A percentile compares a stretch with the other conserved stretches of the same genome.
phyloP scores from a whole-genome alignment of 768 basidiomycete species.

The Paxillus ammoniavirescens region DNA sequence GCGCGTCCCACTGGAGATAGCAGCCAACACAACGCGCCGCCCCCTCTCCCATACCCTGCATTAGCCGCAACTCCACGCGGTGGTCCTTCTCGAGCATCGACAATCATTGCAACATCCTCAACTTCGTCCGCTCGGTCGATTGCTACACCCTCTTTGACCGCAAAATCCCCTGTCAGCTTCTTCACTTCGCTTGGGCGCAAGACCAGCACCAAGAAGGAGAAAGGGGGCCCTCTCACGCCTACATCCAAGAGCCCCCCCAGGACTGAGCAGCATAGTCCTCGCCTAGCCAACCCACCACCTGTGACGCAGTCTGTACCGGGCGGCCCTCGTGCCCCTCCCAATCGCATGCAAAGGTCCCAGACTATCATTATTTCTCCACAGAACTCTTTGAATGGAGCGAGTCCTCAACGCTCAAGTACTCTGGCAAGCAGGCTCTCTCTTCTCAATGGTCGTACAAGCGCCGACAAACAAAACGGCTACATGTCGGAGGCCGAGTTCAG shows the following conservation, averaged over 20 bases:
- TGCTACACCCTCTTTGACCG: slow-evolving; percentile 37
- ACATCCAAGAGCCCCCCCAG: slow-evolving; percentile 37
- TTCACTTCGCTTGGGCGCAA: slow-evolving; percentile 76
- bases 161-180: slow-evolving; percentile 56
- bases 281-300: slow-evolving; percentile 29
- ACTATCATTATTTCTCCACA: slow-evolving; percentile 52
- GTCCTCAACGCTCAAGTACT: slow-evolving; percentile 31
- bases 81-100: slow-evolving; percentile 29
- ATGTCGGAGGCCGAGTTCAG: slow-evolving; percentile 48
- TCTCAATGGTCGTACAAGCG: slow-evolving; percentile 22
- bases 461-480: slow-evolving; percentile 1
- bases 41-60: slow-evolving; percentile 73
- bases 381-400: slow-evolving; percentile 13
- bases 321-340: slow-evolving; percentile 69
- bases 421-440: slow-evolving; percentile 29
- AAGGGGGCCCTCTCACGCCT: slow-evolving; percentile 21
- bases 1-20: slow-evolving; percentile 45
- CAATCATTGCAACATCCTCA: slow-evolving; percentile 38
- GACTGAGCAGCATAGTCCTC: slow-evolving; percentile 26
- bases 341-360: slow-evolving; percentile 63
- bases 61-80: slow-evolving; percentile 42
- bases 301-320: slow-evolving; percentile 60
- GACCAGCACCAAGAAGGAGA: slow-evolving; percentile 50
- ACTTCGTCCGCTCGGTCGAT: slow-evolving; percentile 49
- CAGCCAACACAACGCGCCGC: slow-evolving; percentile 52